Evolutionary conservation across 2,329 filamentous ascomycete species (phyloP).

Genomic region (Zymoseptoria tritici): DNA sequence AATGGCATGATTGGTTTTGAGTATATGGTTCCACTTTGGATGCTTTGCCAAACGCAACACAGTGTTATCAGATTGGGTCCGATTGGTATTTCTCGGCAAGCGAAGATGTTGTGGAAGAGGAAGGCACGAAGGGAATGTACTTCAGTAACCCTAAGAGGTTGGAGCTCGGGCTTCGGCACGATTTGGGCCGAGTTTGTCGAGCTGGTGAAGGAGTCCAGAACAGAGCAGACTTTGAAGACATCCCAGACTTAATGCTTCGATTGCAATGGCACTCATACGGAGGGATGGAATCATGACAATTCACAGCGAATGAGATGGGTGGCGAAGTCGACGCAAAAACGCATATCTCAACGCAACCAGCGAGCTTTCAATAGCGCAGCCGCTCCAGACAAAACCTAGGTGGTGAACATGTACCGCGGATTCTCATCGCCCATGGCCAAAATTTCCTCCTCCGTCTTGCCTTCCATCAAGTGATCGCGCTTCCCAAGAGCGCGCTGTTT

Average conservation of each 20-base stretch:
- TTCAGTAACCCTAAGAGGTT: neutral
- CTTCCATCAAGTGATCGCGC: constrained; percentile 34
- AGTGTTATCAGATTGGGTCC: too few species aligned
- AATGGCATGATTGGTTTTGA: constrained; percentile 9
- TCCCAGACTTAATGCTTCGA: neutral
- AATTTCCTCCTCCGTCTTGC: constrained; percentile 37
- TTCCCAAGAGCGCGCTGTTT: constrained; percentile 32
- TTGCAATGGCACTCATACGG: neutral
- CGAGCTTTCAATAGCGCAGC: neutral
- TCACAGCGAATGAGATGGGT: neutral
- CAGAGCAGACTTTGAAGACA: neutral
- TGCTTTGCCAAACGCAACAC: neutral
- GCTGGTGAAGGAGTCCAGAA: neutral
- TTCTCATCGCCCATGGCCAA: constrained; percentile 41
- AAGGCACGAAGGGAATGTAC: neutral
- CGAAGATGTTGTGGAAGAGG: neutral
- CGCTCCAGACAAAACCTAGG: constrained; percentile 8
- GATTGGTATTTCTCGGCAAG: too few species aligned
- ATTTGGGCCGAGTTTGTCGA: neutral
- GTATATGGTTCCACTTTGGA: too few species aligned
- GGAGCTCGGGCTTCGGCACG: neutral
- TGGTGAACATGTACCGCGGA: constrained; percentile 38
- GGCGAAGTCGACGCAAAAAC: neutral
- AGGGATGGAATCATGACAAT: neutral
- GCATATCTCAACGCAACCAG: neutral